A percentile compares a stretch with the other conserved stretches of the same genome.
Conservation (phyloP, 306 rosid genomes). For the Citrullus colocynthis region DNA sequence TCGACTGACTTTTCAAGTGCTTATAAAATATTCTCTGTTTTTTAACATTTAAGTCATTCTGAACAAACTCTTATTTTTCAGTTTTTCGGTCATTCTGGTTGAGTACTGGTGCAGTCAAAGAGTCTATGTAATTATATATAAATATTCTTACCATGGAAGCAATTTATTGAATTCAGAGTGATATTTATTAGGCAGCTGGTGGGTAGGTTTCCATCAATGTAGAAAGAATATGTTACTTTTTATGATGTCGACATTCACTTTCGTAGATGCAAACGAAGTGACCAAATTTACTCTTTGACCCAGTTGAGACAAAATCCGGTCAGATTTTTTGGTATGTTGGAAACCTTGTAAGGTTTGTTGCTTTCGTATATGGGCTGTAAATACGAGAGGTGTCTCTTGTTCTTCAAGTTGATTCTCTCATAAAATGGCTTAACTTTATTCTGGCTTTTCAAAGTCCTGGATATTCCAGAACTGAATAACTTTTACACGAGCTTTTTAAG, state of each 20-base stretch:
- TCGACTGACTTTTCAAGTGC: neutral
- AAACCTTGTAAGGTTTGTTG: slow-evolving; percentile 1
- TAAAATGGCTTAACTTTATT: neutral
- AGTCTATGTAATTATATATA: neutral
- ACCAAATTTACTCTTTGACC: neutral
- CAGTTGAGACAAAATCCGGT: neutral
- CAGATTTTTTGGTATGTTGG: neutral
- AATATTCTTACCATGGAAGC: neutral
- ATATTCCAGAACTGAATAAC: neutral
- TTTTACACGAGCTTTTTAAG: neutral
- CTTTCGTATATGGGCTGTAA: neutral
- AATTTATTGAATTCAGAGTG: neutral
- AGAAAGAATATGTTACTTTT: neutral
- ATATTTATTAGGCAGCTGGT: neutral
- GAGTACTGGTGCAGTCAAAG: neutral
- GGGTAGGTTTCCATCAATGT: neutral
- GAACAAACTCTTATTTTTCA: too few relatives aligned
- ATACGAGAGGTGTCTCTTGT: neutral
- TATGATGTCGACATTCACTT: neutral
- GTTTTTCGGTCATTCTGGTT: neutral
- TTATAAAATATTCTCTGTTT: neutral
- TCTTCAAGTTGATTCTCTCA: neutral
- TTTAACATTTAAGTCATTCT: too few relatives aligned
- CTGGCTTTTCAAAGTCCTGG: neutral
- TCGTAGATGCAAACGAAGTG: neutral